A percentile compares a stretch with the other conserved stretches of the same genome.
Conservation (phyloP, 176 grass and related monocot species). For the Tillandsia fasciculata region DNA sequence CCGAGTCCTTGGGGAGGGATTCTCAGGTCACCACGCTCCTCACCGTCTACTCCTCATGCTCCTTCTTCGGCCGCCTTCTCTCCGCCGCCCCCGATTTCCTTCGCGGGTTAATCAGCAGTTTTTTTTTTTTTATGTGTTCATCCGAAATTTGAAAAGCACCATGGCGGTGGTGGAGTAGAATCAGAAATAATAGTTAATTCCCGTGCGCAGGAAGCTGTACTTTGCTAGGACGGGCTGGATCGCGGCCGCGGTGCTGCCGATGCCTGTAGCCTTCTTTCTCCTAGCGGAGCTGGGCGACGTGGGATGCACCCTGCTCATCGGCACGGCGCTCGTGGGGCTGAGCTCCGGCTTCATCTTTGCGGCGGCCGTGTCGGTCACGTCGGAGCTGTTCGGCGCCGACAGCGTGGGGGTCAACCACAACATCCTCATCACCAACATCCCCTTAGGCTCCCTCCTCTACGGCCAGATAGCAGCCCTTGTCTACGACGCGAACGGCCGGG, state of each 20-base stretch:
- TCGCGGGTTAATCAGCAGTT: constrained; percentile 20
- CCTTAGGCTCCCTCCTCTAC: constrained; percentile 76
- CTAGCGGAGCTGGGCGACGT: constrained; percentile 37
- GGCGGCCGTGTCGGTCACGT: constrained; percentile 70
- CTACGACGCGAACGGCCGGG: constrained; percentile 56
- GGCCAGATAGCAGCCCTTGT: constrained; percentile 68
- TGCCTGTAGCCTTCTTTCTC: constrained; percentile 66
- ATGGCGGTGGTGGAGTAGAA: too few relatives aligned
- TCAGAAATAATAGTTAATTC: constrained; percentile 3
- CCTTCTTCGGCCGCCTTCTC: constrained; percentile 77
- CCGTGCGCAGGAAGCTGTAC: constrained; percentile 48
- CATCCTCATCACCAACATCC: constrained; percentile 95
- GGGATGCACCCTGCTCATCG: constrained; percentile 28
- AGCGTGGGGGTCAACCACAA: constrained; percentile 88
- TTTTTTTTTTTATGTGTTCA: constrained; percentile 12
- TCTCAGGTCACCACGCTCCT: constrained; percentile 58
- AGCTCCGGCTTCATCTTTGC: constrained; percentile 93
- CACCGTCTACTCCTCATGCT: constrained; percentile 78
- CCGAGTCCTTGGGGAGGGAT: constrained; percentile 49
- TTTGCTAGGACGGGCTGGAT: constrained; percentile 86
- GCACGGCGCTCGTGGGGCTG: constrained; percentile 60
- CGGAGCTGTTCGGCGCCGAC: constrained; percentile 76
- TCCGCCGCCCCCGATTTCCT: constrained; percentile 70
- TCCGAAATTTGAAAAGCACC: neutral
- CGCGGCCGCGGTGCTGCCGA: constrained; percentile 46